These are phyloP conservation scores for Lonicera japonica DNA, from an alignment of 129 eudicot genomes.

Conservation along the genomic window DNA sequence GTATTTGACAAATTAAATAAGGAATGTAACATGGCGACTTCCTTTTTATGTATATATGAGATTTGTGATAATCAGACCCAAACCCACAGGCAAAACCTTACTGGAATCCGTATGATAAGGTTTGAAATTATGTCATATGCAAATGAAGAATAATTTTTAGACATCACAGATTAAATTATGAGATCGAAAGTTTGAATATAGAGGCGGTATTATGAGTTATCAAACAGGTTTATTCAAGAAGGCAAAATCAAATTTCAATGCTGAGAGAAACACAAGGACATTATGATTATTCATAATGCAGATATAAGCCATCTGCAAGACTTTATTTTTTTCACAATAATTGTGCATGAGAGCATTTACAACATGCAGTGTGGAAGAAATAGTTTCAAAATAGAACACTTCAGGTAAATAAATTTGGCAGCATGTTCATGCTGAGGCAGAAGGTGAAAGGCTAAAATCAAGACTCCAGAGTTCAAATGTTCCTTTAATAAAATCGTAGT, in stretches of 20 bases:
- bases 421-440: constrained; percentile 22
- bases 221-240: too few species aligned
- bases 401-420: not conserved
- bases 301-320: not conserved
- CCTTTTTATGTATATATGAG: constrained; percentile 1
- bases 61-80: not conserved
- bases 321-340: not conserved
- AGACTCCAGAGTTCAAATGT: constrained; percentile 77
- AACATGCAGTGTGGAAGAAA: not conserved
- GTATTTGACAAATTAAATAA: constrained; percentile 1
- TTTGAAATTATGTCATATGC: too few species aligned
- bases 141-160: not conserved
- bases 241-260: too few species aligned
- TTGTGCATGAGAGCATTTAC: not conserved
- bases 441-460: constrained; percentile 48
- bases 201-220: too few species aligned
- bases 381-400: not conserved
- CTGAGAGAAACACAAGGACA: not conserved
- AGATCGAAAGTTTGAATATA: too few species aligned
- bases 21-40: not conserved
- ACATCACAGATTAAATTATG: too few species aligned
- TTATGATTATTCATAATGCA: not conserved
- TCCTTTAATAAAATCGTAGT: constrained; percentile 84
- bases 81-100: not conserved
- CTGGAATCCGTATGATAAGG: too few species aligned